A percentile compares a stretch with the other conserved stretches of the same genome.
Conservation (phyloP, 192 early-diverging fungal species). For the Coemansia sp. region DNA sequence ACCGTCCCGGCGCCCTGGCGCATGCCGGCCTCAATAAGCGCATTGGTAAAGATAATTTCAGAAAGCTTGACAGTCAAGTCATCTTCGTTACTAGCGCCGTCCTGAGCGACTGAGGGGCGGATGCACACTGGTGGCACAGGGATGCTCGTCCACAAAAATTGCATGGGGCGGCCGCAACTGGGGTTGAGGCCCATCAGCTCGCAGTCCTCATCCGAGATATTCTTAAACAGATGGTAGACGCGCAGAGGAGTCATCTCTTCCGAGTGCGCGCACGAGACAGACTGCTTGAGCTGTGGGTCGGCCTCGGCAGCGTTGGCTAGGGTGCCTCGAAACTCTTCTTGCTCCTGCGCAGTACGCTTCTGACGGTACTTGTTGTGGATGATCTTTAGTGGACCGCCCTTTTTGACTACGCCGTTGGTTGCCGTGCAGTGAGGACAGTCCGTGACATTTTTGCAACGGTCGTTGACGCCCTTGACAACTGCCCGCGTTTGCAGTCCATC, state of each 20-base stretch:
- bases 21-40: conserved; percentile 61
- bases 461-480: conserved; percentile 81
- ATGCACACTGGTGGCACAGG: conserved; percentile 96
- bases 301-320: conserved; percentile 71
- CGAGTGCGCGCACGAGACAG: conserved; percentile 75
- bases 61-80: conserved; percentile 94
- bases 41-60: conserved; percentile 91
- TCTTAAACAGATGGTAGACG: conserved; percentile 82
- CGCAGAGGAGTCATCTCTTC: conserved; percentile 93
- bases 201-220: conserved; percentile 90
- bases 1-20: conserved; percentile 63
- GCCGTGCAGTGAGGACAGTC: conserved; percentile 81
- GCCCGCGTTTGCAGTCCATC: conserved; percentile 79
- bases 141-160: conserved; percentile 91
- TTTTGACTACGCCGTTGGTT: conserved; percentile 90
- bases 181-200: conserved; percentile 92
- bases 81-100: conserved; percentile 94
- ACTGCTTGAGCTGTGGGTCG: conserved; percentile 73
- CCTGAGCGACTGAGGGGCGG: conserved; percentile 91
- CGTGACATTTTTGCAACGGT: conserved; percentile 82
- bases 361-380: conserved; percentile 92
- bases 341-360: conserved; percentile 76
- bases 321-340: conserved; percentile 69
- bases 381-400: conserved; percentile 91
- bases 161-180: conserved; percentile 79